Percentiles rank a stretch among this genome's conserved stretches.
These are phyloP conservation scores for Xylaria sp. DNA, from an alignment of 2,329 filamentous ascomycete genomes.

Conservation along the genomic window DNA sequence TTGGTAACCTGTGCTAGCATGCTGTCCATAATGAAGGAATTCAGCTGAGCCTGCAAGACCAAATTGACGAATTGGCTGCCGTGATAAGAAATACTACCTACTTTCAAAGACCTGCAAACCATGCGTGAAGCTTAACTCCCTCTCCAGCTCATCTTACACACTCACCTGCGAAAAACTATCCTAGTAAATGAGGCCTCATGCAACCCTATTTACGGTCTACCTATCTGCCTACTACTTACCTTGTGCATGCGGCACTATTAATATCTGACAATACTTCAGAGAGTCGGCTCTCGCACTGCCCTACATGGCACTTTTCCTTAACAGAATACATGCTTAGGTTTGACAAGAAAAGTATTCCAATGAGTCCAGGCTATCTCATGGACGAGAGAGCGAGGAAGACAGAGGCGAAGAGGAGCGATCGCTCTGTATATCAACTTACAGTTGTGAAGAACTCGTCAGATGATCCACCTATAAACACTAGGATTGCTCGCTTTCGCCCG, in stretches of 20 bases:
- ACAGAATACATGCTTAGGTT: neutral
- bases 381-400: neutral
- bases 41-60: neutral
- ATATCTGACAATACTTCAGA: neutral
- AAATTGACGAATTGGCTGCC: too few species aligned
- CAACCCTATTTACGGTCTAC: neutral
- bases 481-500: neutral
- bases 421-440: constrained; percentile 10
- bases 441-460: neutral
- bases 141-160: neutral
- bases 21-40: neutral
- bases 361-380: neutral
- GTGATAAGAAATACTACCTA: neutral
- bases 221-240: neutral
- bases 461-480: neutral
- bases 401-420: neutral
- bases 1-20: neutral
- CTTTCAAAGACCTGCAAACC: neutral
- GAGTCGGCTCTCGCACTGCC: neutral
- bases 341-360: neutral
- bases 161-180: neutral
- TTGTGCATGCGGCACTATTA: neutral
- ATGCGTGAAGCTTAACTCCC: neutral
- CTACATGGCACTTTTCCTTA: neutral
- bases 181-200: neutral